phyloP scores from a whole-genome alignment of 108 stramenopile genomes.

The Pseudonitzschia delicatissima region DNA sequence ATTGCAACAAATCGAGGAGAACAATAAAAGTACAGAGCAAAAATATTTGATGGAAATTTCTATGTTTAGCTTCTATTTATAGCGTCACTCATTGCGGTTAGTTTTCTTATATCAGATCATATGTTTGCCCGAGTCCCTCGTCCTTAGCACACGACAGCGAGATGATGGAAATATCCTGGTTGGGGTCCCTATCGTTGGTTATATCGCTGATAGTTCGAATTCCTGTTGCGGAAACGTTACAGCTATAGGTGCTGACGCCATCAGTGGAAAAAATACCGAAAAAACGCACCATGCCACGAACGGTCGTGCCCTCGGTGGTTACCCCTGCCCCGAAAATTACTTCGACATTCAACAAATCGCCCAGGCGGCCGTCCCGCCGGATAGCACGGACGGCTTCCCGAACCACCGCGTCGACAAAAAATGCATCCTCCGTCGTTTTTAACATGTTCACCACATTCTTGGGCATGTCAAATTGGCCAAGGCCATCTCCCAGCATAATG shows the following conservation, averaged over 20 bases:
- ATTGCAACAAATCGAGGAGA: too few relatives aligned
- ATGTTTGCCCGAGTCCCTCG: slow-evolving; percentile 38
- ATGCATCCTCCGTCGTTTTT: slow-evolving; percentile 26
- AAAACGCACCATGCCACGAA: slow-evolving; percentile 32
- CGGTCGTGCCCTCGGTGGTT: background rate
- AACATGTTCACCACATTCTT: slow-evolving; percentile 27
- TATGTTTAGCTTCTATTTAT: background rate
- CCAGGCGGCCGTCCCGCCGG: slow-evolving; percentile 24
- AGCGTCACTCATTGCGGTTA: background rate
- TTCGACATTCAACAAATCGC: slow-evolving; percentile 36
- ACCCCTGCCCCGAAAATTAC: slow-evolving; percentile 34
- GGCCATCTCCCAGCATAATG: slow-evolving; percentile 27
- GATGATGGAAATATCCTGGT: slow-evolving; percentile 19
- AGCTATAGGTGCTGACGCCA: slow-evolving; percentile 35
- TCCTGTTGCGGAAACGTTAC: slow-evolving; percentile 35
- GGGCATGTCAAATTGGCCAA: slow-evolving; percentile 36
- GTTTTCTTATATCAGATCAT: slow-evolving; percentile 32
- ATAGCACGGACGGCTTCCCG: slow-evolving; percentile 30
- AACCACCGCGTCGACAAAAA: slow-evolving; percentile 29
- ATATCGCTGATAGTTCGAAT: slow-evolving; percentile 4
- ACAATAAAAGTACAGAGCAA: background rate
- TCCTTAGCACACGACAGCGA: slow-evolving; percentile 38
- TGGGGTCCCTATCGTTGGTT: background rate
- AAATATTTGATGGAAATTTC: background rate
- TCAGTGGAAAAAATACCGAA: slow-evolving; percentile 42